Percentiles rank a stretch among this genome's conserved stretches.
Evolutionary conservation across 2,329 filamentous ascomycete genomes (phyloP).

Genomic region (Beauveria bassiana): DNA sequence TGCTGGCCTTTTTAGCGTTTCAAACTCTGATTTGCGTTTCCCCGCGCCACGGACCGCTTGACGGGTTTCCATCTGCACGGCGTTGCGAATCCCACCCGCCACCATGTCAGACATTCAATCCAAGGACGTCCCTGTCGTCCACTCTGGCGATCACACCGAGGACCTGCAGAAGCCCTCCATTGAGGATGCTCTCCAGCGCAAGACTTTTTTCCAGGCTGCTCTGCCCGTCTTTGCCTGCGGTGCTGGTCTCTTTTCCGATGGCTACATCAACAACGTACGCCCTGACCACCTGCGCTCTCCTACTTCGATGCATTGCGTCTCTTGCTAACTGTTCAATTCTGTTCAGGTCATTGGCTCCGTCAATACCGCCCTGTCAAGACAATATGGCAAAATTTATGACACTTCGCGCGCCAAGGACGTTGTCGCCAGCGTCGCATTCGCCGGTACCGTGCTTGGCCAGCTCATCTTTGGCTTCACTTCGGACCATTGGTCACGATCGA

Average conservation of each 20-base stretch:
- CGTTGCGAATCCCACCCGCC: background rate
- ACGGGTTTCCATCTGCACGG: background rate
- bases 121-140: background rate
- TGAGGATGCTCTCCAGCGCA: conserved; percentile 8
- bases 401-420: conserved; percentile 63
- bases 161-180: background rate
- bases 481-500: conserved; percentile 78
- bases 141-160: background rate
- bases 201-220: conserved; percentile 10
- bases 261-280: conserved; percentile 77
- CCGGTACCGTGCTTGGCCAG: conserved; percentile 76
- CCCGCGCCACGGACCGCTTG: background rate
- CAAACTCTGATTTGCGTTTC: too few relatives aligned
- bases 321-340: background rate
- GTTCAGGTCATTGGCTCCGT: conserved; percentile 79
- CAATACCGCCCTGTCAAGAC: conserved; percentile 60
- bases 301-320: background rate
- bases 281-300: background rate
- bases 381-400: conserved; percentile 67
- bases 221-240: conserved; percentile 80
- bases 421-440: conserved; percentile 76
- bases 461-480: conserved; percentile 72
- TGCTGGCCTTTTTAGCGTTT: background rate
- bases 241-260: conserved; percentile 83
- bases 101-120: conserved; percentile 8